phyloP scores from a whole-genome alignment of 495 filamentous ascomycete species.

The Tetracladium marchalianum region DNA sequence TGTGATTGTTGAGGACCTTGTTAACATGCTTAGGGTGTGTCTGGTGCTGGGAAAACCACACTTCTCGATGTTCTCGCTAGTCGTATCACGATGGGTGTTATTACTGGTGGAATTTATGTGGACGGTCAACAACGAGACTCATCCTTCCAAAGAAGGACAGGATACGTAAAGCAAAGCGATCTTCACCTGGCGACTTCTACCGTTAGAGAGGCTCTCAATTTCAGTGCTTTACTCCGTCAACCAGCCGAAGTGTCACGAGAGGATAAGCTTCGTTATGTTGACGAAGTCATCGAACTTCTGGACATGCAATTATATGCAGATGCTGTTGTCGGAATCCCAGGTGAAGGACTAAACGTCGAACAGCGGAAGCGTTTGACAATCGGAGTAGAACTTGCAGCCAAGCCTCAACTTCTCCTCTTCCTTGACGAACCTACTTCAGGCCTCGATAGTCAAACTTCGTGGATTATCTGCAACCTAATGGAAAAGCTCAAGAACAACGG shows the following conservation, averaged over 20 bases:
- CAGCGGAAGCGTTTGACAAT: conserved; percentile 84
- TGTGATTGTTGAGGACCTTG: neutral
- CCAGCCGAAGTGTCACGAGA: conserved; percentile 52
- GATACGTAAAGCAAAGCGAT: conserved; percentile 93
- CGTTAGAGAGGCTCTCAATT: conserved; percentile 67
- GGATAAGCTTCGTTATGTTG: conserved; percentile 78
- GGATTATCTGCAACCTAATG: conserved; percentile 77
- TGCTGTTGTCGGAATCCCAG: conserved; percentile 76
- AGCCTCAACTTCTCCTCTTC: conserved; percentile 74
- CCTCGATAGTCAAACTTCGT: conserved; percentile 72
- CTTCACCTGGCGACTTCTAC: conserved; percentile 77
- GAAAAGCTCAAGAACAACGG: conserved; percentile 71
- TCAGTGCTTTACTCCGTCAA: conserved; percentile 76
- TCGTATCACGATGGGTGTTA: conserved; percentile 74
- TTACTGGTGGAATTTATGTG: conserved; percentile 75
- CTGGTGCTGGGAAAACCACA: conserved; percentile 62
- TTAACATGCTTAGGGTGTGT: conserved; percentile 35
- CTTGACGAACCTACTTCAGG: conserved; percentile 85
- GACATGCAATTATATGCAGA: conserved; percentile 87
- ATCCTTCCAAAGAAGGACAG: conserved; percentile 85
- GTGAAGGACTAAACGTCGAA: conserved; percentile 78
- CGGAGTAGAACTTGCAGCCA: conserved; percentile 76
- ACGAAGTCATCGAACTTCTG: conserved; percentile 80
- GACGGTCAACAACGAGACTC: conserved; percentile 63
- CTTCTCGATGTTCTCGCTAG: conserved; percentile 64